These are phyloP conservation scores for Cyclotella baltica DNA, from an alignment of 108 stramenopile genomes.

Conservation along the genomic window DNA sequence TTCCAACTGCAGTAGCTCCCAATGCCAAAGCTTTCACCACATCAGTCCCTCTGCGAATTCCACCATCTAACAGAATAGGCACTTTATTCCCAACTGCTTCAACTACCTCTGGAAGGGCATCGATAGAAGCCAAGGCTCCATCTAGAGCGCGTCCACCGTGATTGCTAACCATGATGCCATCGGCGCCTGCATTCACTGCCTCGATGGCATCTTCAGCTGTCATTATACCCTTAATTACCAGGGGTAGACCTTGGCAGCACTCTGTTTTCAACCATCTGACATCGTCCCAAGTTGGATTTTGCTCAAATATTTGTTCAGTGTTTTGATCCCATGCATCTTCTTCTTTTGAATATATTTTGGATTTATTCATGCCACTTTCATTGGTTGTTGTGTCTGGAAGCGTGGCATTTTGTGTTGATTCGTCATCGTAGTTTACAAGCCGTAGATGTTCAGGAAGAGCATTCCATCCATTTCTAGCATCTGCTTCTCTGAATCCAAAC, in stretches of 20 bases:
- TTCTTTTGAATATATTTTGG: conserved; percentile 69
- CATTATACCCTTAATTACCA: conserved; percentile 95
- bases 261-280: conserved; percentile 83
- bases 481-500: conserved; percentile 87
- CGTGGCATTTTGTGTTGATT: conserved; percentile 12
- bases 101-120: conserved; percentile 89
- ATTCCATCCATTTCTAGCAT: conserved; percentile 82
- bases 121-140: conserved; percentile 83
- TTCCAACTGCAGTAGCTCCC: conserved; percentile 92
- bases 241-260: conserved; percentile 60
- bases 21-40: conserved; percentile 86
- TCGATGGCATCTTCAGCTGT: conserved; percentile 91
- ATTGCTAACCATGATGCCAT: conserved; percentile 94
- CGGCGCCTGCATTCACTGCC: conserved; percentile 81
- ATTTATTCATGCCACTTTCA: conserved; percentile 23
- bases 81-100: conserved; percentile 72
- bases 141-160: conserved; percentile 95
- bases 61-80: conserved; percentile 90
- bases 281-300: conserved; percentile 86
- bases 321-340: conserved; percentile 89
- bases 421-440: conserved; percentile 77
- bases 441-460: conserved; percentile 78
- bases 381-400: conserved; percentile 10
- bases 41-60: conserved; percentile 91
- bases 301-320: conserved; percentile 80